Evolutionary conservation across 139 green algal genomes (phyloP).

Genomic region (Eudorina sp.): DNA sequence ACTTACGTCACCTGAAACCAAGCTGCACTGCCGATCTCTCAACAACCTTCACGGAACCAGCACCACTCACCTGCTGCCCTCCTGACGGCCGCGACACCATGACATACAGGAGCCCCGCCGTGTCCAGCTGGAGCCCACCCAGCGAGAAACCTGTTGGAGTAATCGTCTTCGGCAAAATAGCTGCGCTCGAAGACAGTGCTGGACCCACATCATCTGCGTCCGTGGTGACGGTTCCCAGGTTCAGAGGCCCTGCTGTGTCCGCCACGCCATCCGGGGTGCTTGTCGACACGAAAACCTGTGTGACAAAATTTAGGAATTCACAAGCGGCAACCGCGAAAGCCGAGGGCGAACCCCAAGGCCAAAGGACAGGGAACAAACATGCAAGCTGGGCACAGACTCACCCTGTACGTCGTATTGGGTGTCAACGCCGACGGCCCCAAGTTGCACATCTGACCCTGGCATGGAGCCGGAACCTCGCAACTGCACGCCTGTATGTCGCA

Average conservation of each 20-base stretch:
- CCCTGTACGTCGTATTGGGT: conserved; percentile 63
- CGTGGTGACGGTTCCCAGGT: conserved; percentile 25
- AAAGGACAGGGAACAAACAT: no score
- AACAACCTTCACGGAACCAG: no score
- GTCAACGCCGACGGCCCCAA: conserved; percentile 40
- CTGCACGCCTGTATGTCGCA: neutral
- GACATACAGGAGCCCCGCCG: conserved; percentile 47
- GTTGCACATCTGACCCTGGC: conserved; percentile 53
- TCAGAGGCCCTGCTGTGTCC: neutral
- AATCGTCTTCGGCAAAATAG: neutral
- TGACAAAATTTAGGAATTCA: no score
- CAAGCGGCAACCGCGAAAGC: no score
- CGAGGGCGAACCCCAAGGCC: no score
- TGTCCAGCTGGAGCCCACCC: conserved; percentile 53
- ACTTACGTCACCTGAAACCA: no score
- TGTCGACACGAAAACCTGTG: conserved; percentile 35
- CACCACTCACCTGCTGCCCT: conserved; percentile 13
- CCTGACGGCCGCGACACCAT: conserved; percentile 44
- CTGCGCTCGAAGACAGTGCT: neutral
- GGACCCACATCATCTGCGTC: conserved; percentile 8
- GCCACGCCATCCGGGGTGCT: neutral
- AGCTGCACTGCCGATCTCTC: no score
- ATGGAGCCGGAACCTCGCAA: conserved; percentile 48
- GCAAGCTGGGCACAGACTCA: no score
- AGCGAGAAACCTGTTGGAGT: conserved; percentile 50